phyloP scores from a whole-genome alignment of 2,329 filamentous ascomycete species.

The Ceratocystis diversiconidia region DNA sequence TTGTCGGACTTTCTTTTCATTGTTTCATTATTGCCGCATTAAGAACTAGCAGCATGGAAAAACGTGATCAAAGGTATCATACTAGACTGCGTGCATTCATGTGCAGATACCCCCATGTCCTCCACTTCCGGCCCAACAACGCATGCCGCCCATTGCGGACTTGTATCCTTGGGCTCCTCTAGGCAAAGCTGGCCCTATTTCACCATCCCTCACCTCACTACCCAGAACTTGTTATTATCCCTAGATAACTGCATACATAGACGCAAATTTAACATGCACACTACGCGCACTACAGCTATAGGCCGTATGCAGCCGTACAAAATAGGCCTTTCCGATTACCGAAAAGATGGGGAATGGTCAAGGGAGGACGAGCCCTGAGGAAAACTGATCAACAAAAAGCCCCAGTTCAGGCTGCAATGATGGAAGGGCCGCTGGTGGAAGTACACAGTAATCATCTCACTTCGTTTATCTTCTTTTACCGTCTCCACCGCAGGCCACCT shows the following conservation, averaged over 20 bases:
- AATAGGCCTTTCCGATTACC: neutral
- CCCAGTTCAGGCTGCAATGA: neutral
- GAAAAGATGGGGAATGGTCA: neutral
- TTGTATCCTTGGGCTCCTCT: neutral
- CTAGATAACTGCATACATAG: neutral
- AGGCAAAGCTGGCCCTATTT: neutral
- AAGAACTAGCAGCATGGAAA: neutral
- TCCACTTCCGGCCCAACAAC: slow-evolving; percentile 1
- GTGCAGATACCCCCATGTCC: neutral
- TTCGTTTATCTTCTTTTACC: neutral
- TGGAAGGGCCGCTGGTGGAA: neutral
- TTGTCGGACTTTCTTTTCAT: neutral
- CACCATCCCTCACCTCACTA: neutral
- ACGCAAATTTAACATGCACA: neutral
- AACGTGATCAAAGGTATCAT: neutral
- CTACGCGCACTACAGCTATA: neutral
- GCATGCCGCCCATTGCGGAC: neutral
- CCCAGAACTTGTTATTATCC: neutral
- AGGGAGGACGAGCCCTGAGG: neutral
- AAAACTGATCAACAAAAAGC: neutral
- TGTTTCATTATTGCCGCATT: neutral
- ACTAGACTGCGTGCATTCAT: neutral
- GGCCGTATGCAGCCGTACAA: neutral
- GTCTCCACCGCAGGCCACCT: neutral
- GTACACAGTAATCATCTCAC: neutral